Conservation (phyloP, 2,329 filamentous ascomycete species). For the Venturia carpophila region DNA sequence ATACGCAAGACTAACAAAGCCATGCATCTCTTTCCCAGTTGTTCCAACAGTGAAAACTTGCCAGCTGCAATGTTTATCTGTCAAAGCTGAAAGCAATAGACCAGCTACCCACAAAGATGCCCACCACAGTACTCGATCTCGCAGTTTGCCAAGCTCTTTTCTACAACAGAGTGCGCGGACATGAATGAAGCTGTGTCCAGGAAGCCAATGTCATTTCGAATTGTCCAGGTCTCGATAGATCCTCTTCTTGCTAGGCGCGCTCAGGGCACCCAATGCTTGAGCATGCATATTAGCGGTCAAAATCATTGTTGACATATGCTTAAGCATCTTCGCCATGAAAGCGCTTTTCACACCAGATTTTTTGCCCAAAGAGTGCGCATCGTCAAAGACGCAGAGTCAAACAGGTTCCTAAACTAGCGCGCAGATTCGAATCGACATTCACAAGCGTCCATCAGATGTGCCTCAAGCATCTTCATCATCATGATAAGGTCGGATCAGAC, state of each 20-base stretch:
- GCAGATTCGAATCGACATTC: too few species aligned
- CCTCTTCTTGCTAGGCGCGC: neutral
- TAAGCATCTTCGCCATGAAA: neutral
- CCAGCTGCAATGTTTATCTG: neutral
- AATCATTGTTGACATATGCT: neutral
- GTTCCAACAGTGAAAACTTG: neutral
- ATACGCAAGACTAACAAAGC: neutral
- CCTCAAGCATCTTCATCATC: too few species aligned
- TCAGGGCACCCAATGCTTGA: neutral
- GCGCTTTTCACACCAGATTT: neutral
- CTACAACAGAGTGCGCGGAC: neutral
- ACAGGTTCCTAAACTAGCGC: neutral
- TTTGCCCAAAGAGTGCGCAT: neutral
- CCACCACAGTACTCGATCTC: neutral
- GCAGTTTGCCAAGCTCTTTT: conserved; percentile 6
- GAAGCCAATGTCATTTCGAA: neutral
- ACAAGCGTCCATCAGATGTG: too few species aligned
- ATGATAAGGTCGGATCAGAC: neutral
- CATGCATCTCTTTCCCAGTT: neutral
- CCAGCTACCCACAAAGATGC: neutral
- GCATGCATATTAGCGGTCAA: neutral
- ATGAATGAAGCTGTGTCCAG: neutral
- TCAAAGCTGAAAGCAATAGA: neutral
- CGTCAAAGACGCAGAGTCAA: neutral
- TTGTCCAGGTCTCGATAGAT: neutral